A percentile compares a stretch with the other conserved stretches of the same genome.
Conservation (phyloP, 192 early-diverging fungal genomes). For the Umbelopsis ramanniana region DNA sequence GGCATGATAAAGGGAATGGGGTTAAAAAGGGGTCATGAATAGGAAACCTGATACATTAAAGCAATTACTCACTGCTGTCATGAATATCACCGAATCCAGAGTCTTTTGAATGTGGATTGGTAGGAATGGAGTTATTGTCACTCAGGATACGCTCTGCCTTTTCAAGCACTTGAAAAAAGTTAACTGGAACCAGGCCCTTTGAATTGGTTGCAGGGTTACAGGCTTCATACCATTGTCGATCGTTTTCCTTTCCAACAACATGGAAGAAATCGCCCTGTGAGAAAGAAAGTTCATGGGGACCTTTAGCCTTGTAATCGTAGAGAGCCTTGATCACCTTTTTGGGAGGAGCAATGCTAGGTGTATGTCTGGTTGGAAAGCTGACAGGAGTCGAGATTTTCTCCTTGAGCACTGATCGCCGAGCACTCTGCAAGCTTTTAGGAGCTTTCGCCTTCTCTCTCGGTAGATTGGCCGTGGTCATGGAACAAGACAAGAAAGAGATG, state of each 20-base stretch:
- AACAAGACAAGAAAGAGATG: constrained; percentile 7
- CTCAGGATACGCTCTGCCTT: constrained; percentile 42
- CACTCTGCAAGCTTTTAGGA: constrained; percentile 30
- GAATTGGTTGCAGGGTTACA: constrained; percentile 73
- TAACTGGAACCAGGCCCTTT: constrained; percentile 72
- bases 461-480: constrained; percentile 19
- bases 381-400: constrained; percentile 41
- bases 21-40: no score
- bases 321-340: constrained; percentile 77
- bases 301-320: constrained; percentile 67
- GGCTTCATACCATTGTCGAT: constrained; percentile 74
- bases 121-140: constrained; percentile 26
- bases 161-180: constrained; percentile 74
- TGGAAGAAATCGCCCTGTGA: constrained; percentile 79
- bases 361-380: constrained; percentile 27
- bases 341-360: constrained; percentile 43
- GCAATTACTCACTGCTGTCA: background rate
- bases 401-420: constrained; percentile 32
- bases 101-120: constrained; percentile 14
- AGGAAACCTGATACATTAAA: no score
- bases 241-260: constrained; percentile 68
- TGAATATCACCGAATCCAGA: constrained; percentile 30
- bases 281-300: constrained; percentile 69
- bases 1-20: no score
- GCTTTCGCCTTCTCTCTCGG: constrained; percentile 30